phyloP scores from a whole-genome alignment of 306 rosid genomes.

The Purshia tridentata region DNA sequence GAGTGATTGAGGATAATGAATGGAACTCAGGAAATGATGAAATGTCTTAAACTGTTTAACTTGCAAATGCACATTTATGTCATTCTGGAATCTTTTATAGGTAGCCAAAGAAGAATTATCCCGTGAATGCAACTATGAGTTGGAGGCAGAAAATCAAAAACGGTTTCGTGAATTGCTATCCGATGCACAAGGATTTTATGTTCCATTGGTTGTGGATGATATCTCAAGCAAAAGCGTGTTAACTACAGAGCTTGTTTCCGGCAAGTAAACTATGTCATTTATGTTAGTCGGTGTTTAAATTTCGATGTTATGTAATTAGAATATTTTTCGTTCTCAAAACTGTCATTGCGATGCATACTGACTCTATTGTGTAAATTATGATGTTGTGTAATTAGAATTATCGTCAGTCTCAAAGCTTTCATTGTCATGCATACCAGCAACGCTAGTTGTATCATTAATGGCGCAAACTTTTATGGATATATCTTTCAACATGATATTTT shows the following conservation, averaged over 20 bases:
- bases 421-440: neutral
- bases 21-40: conserved; percentile 9
- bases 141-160: conserved; percentile 88
- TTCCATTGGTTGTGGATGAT: conserved; percentile 76
- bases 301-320: conserved; percentile 2
- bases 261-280: conserved; percentile 39
- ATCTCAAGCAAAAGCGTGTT: conserved; percentile 77
- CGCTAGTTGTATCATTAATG: conserved; percentile 11
- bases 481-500: conserved; percentile 24
- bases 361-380: conserved; percentile 21
- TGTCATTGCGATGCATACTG: neutral
- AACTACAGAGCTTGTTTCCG: conserved; percentile 78
- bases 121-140: conserved; percentile 82
- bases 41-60: conserved; percentile 11
- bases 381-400: neutral
- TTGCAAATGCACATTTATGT: conserved; percentile 25
- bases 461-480: neutral
- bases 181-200: conserved; percentile 63
- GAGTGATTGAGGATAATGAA: neutral
- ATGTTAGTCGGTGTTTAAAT: conserved; percentile 18
- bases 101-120: conserved; percentile 93
- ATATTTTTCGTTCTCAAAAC: too few species aligned
- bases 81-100: conserved; percentile 39
- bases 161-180: conserved; percentile 63
- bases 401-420: too few species aligned